Base-by-base conservation (phyloP, 2,329 filamentous ascomycete genomes). In the Gaeumannomyces tritici region DNA sequence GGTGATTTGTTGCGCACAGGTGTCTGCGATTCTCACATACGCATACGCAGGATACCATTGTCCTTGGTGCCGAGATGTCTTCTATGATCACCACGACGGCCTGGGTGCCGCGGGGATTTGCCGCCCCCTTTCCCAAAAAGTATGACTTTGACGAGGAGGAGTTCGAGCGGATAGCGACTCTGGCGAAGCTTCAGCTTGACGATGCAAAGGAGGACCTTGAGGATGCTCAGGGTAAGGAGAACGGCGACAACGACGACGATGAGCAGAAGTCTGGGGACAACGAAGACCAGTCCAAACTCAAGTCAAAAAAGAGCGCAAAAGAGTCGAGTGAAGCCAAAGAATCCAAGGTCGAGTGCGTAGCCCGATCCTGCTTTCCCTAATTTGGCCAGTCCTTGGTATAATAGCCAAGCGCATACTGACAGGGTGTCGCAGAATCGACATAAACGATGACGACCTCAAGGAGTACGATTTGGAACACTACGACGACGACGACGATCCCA, bases 381-480 rank as follows among this genome's bases (percentile, higher is more conserved):
- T 5, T 27, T 8, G 21, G 8, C n/a, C 42, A 15, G 9, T 35
- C 27, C 47, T n/a, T 33, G 27, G 33, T 3, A 13, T 12, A 33
- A 7, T 2, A 15, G 13, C 1, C 11, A 28, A n/a, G 8, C 13
- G 27, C 63, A 65, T 42, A 64, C 60, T 35, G 21, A 62, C 27
- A 27, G 29, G 11, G 29, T 29, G n/a, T 24, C n/a, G 28, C 66
- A 83, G 81, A 24, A 73, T 78, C 61, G 73, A 78, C 62, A 78
- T 85, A 51, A 79, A 89, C 66, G 91, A 96, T 71, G 91, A 96
- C 67, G 93, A 96, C 73, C 82, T 99, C 60, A 95, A 93, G 76
- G 92, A 99, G 76, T 99, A 97, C 76, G 89, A 99, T 72, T 83
- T 99, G 62, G 93, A 98, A 66, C 87, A 96, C 75, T 99, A 99